Base-by-base conservation (phyloP, 75 land plant species). In the Picea sitchensis region DNA sequence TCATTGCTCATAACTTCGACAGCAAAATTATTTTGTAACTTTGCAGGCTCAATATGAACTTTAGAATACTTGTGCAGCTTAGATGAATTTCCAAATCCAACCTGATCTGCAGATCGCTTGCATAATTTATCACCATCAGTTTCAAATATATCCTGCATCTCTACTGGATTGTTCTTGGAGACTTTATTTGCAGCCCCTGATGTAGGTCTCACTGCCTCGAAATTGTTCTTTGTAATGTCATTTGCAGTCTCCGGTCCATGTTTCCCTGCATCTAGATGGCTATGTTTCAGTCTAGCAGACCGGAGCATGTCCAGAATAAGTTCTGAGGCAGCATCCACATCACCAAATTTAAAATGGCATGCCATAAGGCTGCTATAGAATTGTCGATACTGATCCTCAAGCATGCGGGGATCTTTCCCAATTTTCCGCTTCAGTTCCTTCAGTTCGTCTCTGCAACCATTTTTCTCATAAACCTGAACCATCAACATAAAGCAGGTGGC, bases 271-370 rank as follows among this genome's bases (percentile, higher is more conserved):
- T 51, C 56, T 0, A 51, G 12, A 51, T 51, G 9, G 11, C 12
- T 9, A 51, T 51, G 56, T 51, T 51, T 51, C 56, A 12, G 51
- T 41, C 51, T 71, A 31, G 59, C 76, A 30, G 36, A 23, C 2
- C 56, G 76, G 18, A 75, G 76, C 34, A 75, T 75, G 59, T 87
- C 79, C 54, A 82, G 34, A 1, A 86, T 12, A 59, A 90, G 90
- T 61, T 79, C 71, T 63, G 85, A 78, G 75, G 90, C 91, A 74
- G 90, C 79, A 83, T 89, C 90, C 71, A 89, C 54, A 68, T 92
- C 91, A 75, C 80, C 77, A 77, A 76, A 92, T 73, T 86, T 87
- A 59, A 89, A 87, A 47, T 92, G 86, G 79, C 87, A 81, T 54
- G 88, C 81, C 64, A 92, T 56, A 65, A 92, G 62, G 65, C 83